These are phyloP conservation scores for Alternaria sp. DNA, from an alignment of 2,329 filamentous ascomycete genomes.

Conservation along the genomic window DNA sequence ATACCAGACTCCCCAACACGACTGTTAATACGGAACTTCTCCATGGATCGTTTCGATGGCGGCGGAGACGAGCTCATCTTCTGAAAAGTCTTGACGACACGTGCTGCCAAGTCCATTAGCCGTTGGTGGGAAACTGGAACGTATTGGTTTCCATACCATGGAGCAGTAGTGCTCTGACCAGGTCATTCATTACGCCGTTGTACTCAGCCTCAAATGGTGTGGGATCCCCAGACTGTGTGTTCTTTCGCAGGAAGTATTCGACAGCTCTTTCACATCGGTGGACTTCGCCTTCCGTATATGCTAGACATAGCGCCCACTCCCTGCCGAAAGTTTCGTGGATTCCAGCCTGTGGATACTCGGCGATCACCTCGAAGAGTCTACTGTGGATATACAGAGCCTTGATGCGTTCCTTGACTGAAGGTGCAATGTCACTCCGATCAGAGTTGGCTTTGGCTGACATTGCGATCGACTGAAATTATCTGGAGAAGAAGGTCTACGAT, in stretches of 20 bases:
- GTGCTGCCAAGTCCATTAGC: neutral
- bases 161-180: neutral
- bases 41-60: neutral
- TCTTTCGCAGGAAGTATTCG: neutral
- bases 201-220: neutral
- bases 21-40: constrained; percentile 1
- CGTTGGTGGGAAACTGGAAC: too few species aligned
- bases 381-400: neutral
- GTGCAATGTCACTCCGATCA: neutral
- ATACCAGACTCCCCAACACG: neutral
- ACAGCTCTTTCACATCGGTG: neutral
- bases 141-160: constrained; percentile 1
- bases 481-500: neutral
- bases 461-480: neutral
- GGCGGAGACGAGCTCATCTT: neutral
- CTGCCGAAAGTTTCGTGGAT: neutral
- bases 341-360: neutral
- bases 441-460: neutral
- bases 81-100: neutral
- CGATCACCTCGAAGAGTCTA: neutral
- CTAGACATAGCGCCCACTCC: neutral
- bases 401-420: constrained; percentile 4
- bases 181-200: constrained; percentile 8
- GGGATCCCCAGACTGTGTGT: neutral
- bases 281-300: constrained; percentile 8